Base-by-base conservation (phyloP, 2,329 filamentous ascomycete genomes). In the Cladosporium oxysporum region DNA sequence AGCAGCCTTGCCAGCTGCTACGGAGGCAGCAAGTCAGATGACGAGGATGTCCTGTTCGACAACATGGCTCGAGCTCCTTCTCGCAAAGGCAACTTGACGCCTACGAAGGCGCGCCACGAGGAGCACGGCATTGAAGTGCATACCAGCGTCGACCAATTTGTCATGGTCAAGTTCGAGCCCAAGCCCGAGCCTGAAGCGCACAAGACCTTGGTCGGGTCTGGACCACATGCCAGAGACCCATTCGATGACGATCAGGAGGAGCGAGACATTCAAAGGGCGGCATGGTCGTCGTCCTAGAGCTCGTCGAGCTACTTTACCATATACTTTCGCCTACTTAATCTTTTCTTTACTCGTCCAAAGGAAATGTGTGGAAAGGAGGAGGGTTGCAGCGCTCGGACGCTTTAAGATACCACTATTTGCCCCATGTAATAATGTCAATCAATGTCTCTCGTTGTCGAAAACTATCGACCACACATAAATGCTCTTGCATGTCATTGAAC, bases 231-330 rank as follows among this genome's bases (percentile, higher is more conserved):
- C 5, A 55, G 7, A 21, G 50, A 57, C 18, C 61, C 61, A 0
- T 63, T 63, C 33, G 33, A 57, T 11, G 61, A 63, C 47, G 61
- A 63, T 21, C 50, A 63, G 21, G 61, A 63, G 18, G 61, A 63
- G 50, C 33, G 50, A 8, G 61, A 57, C 37, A 55, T 63, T 5
- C 61, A 63, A 31, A 63, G 29, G 50, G 61, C 61, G 21, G 61
- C 61, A 5, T 63, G 61, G 61, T 63, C 61, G n/a, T 63, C 61
- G 16, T 31, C 28, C 5, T 62, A 41, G 23, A 31, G 14, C 18
- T 28, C 31, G 14, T n/a, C 21, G 26, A 12, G 18, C 18, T 2
- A 11, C 8, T 33, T 33, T n/a, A 21, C 41, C 41, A 47, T 47
- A 47, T 47, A 47, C 41, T 5, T 47, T 47, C 14, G n/a, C n/a